Percentiles rank a stretch among this genome's conserved stretches.
These are phyloP conservation scores for Metschnikowia aberdeeniae DNA, from an alignment of 805 yeast species.

Conservation along the genomic window DNA sequence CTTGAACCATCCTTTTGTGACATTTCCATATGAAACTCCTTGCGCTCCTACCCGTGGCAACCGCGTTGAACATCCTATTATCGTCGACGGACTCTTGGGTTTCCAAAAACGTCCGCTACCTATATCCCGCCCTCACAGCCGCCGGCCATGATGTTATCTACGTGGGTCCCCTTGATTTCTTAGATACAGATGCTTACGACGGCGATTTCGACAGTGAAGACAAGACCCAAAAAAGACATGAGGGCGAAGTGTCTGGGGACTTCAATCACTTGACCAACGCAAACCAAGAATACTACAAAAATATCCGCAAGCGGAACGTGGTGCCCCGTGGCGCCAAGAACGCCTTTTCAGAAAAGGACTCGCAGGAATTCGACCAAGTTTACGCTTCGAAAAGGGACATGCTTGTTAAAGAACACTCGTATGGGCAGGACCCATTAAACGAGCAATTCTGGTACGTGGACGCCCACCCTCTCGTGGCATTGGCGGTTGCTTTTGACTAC, in stretches of 20 bases:
- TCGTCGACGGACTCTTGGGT: constrained; percentile 38
- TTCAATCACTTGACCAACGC: constrained; percentile 30
- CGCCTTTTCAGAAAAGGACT: constrained; percentile 11
- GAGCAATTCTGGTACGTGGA: constrained; percentile 32
- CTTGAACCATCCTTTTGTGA: not conserved
- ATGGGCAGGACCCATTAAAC: constrained; percentile 36
- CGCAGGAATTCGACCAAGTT: not conserved
- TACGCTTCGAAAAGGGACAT: not conserved
- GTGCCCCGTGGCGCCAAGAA: constrained; percentile 20
- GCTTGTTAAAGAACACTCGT: constrained; percentile 9
- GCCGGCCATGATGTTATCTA: constrained; percentile 30
- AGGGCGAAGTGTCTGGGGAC: constrained; percentile 20
- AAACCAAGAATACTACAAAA: constrained; percentile 28
- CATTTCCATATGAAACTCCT: not conserved
- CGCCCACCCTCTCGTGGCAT: constrained; percentile 22
- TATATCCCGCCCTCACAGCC: constrained; percentile 26
- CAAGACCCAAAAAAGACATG: not conserved
- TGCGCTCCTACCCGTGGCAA: constrained; percentile 4
- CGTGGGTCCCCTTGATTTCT: constrained; percentile 28
- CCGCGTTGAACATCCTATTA: constrained; percentile 27
- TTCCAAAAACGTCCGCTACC: constrained; percentile 27
- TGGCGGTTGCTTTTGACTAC: constrained; percentile 24
- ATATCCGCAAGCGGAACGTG: constrained; percentile 14
- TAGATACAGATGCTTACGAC: constrained; percentile 2
- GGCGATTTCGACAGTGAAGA: constrained; percentile 16